phyloP scores from a whole-genome alignment of 1,284 basidiomycete species.

The Trichosporon sp. region DNA sequence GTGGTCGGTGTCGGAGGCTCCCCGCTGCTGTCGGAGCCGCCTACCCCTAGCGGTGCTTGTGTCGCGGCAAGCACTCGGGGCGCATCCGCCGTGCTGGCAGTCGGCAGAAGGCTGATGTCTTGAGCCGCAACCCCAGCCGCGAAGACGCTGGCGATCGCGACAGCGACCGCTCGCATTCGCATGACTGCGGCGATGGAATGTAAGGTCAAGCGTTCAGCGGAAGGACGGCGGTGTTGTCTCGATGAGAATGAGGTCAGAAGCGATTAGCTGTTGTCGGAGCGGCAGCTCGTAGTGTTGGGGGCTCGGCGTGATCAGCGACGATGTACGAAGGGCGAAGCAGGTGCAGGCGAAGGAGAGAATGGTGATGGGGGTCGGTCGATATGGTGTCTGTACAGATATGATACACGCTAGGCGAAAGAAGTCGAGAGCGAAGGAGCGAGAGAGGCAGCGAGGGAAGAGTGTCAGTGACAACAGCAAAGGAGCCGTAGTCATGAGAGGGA shows the following conservation, averaged over 20 bases:
- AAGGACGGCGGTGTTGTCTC: not conserved
- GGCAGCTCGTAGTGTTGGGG: too few species aligned
- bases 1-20: not conserved
- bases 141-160: not conserved
- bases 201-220: not conserved
- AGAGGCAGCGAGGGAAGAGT: not conserved
- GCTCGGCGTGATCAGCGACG: too few species aligned
- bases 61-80: not conserved
- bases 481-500: not conserved
- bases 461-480: too few species aligned
- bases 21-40: not conserved
- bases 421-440: not conserved
- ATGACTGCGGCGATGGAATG: not conserved
- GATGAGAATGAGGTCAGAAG: not conserved
- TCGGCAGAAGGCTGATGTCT: not conserved
- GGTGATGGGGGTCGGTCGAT: too few species aligned
- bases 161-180: not conserved
- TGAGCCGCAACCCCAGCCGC: not conserved
- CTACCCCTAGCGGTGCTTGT: constrained; percentile 1
- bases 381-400: not conserved
- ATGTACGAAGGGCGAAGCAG: too few species aligned
- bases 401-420: too few species aligned
- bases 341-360: not conserved
- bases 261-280: not conserved
- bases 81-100: not conserved